Base-by-base conservation (phyloP, 352 stramenopile genomes). In the Phytophthora constricta region DNA sequence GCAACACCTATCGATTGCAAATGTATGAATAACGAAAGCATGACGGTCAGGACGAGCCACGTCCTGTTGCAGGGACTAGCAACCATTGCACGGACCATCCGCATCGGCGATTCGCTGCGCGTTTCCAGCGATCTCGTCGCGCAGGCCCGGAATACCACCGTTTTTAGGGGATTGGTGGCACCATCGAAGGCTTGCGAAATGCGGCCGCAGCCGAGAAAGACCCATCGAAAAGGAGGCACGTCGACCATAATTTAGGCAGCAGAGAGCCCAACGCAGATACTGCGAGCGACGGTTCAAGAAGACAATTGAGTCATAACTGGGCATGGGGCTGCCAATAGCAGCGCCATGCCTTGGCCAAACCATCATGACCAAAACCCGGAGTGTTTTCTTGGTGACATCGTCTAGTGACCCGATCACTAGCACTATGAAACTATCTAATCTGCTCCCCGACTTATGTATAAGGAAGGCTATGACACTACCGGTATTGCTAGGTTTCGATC, bases 131-230 rank as follows among this genome's bases (percentile, higher is more conserved):
- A 86, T 1, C 84, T 72, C 9, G 84, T 75, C 0, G 82, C 82
- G 37, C 84, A 93, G 1, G 80, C 80, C 34, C 77, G 71, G 58
- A 87, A 58, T 2, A 51, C 39, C 9, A 72, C 75, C 16, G 26
- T 61, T 5, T 76, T 27, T 26, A 82, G 48, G 5, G 57, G 31
- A 16, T 69, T 66, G 41, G 86, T 78, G 45, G 79, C 79, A 14
- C 76, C 81, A 2, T 63, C 76, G 53, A 87, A 93, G 69, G 84
- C 84, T 13, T 76, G 70, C 19, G 79, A 77, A 65, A 93, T 93
- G 47, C 78, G 81, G 42, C 82, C 84, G 58, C 84, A 93, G 52
- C 80, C 84, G 33, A 92, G 65, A 50, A 92, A 86, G 5, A 82
- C 82, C 84, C 84, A 92, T 19, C 82, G 75, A 19, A 91, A 56